Evolutionary conservation across 306 rosid genomes (phyloP), one percentile per base, ranked within the genome.

Genomic region (Rubus parviflorus): DNA sequence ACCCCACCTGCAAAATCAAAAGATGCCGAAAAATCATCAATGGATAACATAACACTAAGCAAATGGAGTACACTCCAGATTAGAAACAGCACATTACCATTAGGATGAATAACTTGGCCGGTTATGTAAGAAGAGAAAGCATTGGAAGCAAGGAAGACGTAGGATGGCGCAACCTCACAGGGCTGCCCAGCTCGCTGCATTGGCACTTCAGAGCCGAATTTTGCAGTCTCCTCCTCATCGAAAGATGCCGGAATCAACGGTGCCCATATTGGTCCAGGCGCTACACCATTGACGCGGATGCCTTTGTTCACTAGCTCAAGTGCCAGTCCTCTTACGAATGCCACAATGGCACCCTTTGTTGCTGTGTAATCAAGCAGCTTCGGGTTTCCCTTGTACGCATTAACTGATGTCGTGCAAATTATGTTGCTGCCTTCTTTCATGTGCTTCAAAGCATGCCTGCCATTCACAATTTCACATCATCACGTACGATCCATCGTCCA

Each of bases 151-250:
- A 94, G 94, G 77, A 94, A 94, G n/a, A 85, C 80, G 13, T 43
- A 82, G 0, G 87, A 83, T 0, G 97, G 98, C 23, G 93, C 98
- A 61, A 93, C 93, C 77, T 91, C 96, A 65, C 81, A 43, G 2
- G 96, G 98, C 40, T 93, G 97, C 3, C 97, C 93, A 51, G 96
- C 91, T 70, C 97, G 87, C 71, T 86, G 84, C 98, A 91, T 93
- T 0, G 92, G 91, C 65, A 79, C 89, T 38, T 87, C 73, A 0
- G 74, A 17, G 15, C 95, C 92, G 20, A 88, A 87, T 3, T 67
- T 37, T 11, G 51, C 78, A 8, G 67, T 70, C 46, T 88, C 76
- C 4, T 86, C 89, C 30, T 73, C 84, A 6, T 46, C 45, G 7
- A 85, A 73, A 8, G 95, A 83, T 1, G 96, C 76, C 0, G 90